Conservation (phyloP, 106 monocot genomes). For the Dioscorea alata region DNA sequence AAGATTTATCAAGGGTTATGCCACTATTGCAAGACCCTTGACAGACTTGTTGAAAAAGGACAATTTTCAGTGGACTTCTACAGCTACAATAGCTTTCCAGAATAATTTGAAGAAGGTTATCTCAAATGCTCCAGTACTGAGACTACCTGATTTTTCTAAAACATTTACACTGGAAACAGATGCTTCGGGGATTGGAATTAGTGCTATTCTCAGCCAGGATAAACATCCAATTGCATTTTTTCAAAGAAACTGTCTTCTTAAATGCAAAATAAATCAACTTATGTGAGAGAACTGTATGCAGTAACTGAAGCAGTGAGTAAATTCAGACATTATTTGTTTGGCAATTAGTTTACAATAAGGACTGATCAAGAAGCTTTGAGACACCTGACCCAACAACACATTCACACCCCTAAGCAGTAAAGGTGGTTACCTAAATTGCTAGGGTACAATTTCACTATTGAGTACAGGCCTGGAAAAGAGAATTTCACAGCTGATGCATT, state of each 20-base stretch:
- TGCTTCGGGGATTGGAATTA: background rate
- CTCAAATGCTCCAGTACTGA: background rate
- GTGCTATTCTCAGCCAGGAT: background rate
- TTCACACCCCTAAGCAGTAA: background rate
- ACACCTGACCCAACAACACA: background rate
- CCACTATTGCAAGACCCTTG: background rate
- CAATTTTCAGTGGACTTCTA: background rate
- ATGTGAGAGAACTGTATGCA: background rate
- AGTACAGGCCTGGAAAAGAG: background rate
- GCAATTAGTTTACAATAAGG: no score
- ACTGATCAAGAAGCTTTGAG: background rate
- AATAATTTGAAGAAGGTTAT: no score
- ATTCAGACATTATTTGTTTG: background rate
- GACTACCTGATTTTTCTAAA: background rate
- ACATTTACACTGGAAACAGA: background rate
- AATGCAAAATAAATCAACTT: background rate
- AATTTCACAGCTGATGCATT: background rate
- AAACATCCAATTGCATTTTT: background rate
- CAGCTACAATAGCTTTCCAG: no score
- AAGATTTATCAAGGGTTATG: background rate
- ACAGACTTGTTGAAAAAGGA: constrained; percentile 3
- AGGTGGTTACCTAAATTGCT: background rate
- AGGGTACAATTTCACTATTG: background rate
- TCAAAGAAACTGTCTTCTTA: background rate
- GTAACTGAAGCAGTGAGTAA: background rate